Percentiles rank a stretch among this genome's conserved stretches.
Evolutionary conservation across 2,329 filamentous ascomycete genomes (phyloP).

Genomic region (Colletotrichum cordylinicola): DNA sequence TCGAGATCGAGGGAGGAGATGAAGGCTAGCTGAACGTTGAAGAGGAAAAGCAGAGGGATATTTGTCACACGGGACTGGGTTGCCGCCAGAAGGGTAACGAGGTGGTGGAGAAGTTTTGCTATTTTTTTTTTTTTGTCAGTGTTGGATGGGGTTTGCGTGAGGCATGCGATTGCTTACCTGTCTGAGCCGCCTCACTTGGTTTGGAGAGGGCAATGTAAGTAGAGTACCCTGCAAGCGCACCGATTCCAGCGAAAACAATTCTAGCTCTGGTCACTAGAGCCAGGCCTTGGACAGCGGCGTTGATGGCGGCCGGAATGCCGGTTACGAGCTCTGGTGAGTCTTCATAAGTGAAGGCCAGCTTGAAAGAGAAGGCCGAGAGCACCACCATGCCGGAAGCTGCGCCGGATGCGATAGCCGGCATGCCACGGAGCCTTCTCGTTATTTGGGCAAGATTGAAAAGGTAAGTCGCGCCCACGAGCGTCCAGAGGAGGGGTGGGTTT

Average conservation of each 20-base stretch:
- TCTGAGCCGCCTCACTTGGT: neutral
- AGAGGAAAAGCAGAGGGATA: slow-evolving; percentile 82
- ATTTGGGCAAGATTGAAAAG: slow-evolving; percentile 58
- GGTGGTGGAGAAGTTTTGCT: slow-evolving; percentile 63
- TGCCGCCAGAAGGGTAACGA: slow-evolving; percentile 79
- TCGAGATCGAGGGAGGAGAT: slow-evolving; percentile 54
- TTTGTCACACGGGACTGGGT: slow-evolving; percentile 89
- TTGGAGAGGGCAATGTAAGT: slow-evolving; percentile 40
- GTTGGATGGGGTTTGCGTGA: neutral
- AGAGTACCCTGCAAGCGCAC: slow-evolving; percentile 41
- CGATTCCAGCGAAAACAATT: slow-evolving; percentile 55
- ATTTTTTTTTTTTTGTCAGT: slow-evolving; percentile 22
- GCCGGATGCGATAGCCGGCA: slow-evolving; percentile 47
- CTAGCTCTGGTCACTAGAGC: slow-evolving; percentile 55
- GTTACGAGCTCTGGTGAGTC: slow-evolving; percentile 85
- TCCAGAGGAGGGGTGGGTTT: slow-evolving; percentile 76
- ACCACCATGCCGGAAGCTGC: slow-evolving; percentile 48
- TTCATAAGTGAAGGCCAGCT: slow-evolving; percentile 84
- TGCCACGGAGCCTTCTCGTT: slow-evolving; percentile 43
- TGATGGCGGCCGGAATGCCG: slow-evolving; percentile 46
- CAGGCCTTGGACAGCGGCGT: slow-evolving; percentile 45
- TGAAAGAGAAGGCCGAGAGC: slow-evolving; percentile 76
- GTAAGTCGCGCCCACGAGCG: slow-evolving; percentile 73
- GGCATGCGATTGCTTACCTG: slow-evolving; percentile 13
- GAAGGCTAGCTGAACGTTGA: slow-evolving; percentile 63